Evolutionary conservation across 345 rosid genomes (phyloP).

Genomic region (Turritis glabra): DNA sequence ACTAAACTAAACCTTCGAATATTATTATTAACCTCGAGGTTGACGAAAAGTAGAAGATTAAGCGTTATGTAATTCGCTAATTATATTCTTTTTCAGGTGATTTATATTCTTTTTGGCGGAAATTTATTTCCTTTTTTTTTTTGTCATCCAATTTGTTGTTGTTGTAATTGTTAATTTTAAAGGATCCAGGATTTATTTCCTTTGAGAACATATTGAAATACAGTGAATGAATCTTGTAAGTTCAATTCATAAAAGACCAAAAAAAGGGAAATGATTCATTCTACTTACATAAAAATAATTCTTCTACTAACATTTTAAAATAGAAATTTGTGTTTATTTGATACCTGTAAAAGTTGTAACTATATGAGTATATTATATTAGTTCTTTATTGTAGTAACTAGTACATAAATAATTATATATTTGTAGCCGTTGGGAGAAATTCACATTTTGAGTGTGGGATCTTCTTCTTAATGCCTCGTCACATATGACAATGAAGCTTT

Average conservation of each 20-base stretch:
- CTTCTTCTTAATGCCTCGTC: not conserved
- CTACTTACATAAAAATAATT: too few relatives aligned
- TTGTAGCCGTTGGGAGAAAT: slow-evolving; percentile 15
- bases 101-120: not conserved
- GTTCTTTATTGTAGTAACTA: too few relatives aligned
- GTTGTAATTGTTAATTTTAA: not conserved
- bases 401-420: too few relatives aligned
- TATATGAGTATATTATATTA: too few relatives aligned
- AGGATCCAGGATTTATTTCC: not conserved
- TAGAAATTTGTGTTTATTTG: too few relatives aligned
- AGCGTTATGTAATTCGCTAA: not conserved
- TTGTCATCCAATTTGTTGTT: not conserved
- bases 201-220: not conserved
- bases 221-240: not conserved
- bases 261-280: too few relatives aligned
- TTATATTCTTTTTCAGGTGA: not conserved
- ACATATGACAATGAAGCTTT: not conserved
- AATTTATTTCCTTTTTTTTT: not conserved
- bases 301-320: too few relatives aligned
- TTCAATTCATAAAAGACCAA: not conserved
- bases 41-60: not conserved
- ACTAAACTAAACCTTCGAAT: not conserved
- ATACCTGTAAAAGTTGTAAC: too few relatives aligned
- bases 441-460: not conserved
- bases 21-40: slow-evolving; percentile 7